A percentile compares a stretch with the other conserved stretches of the same genome.
Conservation (phyloP, 148 eudicot species). For the Vaccinium myrtillus region DNA sequence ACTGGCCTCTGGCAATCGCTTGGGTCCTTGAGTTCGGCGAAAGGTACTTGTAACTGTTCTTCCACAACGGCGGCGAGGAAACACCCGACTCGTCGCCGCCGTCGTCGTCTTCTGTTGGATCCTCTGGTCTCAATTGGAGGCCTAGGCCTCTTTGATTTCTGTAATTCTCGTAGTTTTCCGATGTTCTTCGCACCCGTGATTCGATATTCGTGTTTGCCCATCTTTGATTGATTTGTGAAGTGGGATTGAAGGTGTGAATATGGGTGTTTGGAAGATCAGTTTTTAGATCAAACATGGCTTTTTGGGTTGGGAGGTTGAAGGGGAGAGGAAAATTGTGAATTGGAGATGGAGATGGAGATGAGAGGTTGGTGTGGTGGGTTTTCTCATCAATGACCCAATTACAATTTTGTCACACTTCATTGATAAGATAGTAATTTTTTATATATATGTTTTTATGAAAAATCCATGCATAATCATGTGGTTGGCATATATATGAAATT, state of each 20-base stretch:
- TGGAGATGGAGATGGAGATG: background rate
- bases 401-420: background rate
- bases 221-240: constrained; percentile 29
- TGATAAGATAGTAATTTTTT: background rate
- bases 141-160: constrained; percentile 19
- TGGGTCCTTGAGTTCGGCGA: constrained; percentile 53
- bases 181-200: constrained; percentile 23
- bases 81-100: constrained; percentile 28
- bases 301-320: background rate
- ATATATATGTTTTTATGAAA: background rate
- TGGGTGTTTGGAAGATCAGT: constrained; percentile 31
- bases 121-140: constrained; percentile 37
- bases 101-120: constrained; percentile 43
- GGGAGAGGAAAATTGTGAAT: constrained; percentile 12
- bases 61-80: constrained; percentile 75
- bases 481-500: no score
- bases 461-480: background rate
- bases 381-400: constrained; percentile 12
- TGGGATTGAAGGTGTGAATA: constrained; percentile 38
- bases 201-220: constrained; percentile 20
- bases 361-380: constrained; percentile 20
- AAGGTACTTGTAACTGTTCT: constrained; percentile 24
- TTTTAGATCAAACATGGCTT: constrained; percentile 48
- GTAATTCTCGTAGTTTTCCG: constrained; percentile 26
- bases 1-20: constrained; percentile 69